phyloP scores from a whole-genome alignment of 2,329 filamentous ascomycete species.

The Graphium sp. region DNA sequence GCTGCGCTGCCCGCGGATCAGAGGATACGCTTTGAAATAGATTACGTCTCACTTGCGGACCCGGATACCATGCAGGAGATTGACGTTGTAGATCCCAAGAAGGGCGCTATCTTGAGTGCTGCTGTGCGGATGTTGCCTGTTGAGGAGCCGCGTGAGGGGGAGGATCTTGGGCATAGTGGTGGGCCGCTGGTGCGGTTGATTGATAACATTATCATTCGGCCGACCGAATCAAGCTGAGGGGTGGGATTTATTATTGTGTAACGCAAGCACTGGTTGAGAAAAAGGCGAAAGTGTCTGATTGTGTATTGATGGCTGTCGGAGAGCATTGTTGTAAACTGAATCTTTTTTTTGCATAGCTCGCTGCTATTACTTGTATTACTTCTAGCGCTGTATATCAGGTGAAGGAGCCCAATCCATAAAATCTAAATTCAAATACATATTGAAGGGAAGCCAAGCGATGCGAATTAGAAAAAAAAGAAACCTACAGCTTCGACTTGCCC shows the following conservation, averaged over 20 bases:
- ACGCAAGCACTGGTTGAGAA: no score
- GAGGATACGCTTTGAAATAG: conserved; percentile 62
- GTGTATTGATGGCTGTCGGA: no score
- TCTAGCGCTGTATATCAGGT: no score
- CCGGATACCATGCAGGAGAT: conserved; percentile 71
- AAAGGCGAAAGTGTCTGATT: no score
- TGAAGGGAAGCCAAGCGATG: no score
- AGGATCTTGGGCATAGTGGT: conserved; percentile 58
- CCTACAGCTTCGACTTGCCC: conserved; percentile 30
- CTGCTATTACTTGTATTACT: no score
- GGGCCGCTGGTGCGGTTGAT: conserved; percentile 73
- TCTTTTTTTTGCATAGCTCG: no score
- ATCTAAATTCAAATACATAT: no score
- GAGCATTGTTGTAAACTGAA: no score
- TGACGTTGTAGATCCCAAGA: conserved; percentile 46
- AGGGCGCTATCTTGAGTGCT: conserved; percentile 73
- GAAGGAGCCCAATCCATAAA: no score
- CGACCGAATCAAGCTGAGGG: conserved; percentile 8
- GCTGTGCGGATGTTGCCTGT: conserved; percentile 81
- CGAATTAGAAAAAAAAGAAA: no score
- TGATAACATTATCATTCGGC: conserved; percentile 70
- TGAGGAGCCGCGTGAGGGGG: conserved; percentile 49
- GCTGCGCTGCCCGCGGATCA: conserved; percentile 36
- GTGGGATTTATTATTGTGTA: no score
- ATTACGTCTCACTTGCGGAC: conserved; percentile 86